Evolutionary conservation across 768 basidiomycete genomes (phyloP).

Genomic region (Auricularia auricula-judae): DNA sequence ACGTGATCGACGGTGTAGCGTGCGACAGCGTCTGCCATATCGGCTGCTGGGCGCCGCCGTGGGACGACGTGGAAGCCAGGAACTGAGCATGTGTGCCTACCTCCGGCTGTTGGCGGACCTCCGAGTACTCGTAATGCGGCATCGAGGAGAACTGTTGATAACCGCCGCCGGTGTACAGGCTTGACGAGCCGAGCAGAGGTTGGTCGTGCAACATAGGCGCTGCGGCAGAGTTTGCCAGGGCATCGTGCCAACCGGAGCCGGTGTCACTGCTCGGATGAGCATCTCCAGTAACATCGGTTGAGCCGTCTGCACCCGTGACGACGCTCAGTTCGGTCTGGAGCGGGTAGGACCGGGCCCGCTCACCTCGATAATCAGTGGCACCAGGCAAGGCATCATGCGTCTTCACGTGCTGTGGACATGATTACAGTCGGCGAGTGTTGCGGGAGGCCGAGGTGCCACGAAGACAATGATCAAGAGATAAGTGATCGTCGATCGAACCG

Average conservation of each 20-base stretch:
- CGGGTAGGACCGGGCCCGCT: neutral
- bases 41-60: neutral
- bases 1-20: neutral
- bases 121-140: neutral
- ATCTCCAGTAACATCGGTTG: neutral
- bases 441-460: neutral
- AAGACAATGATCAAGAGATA: neutral
- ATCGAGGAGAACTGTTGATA: neutral
- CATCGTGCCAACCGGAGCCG: neutral
- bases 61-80: neutral
- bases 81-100: neutral
- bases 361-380: neutral
- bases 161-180: neutral
- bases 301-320: neutral
- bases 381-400: neutral
- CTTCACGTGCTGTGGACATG: neutral
- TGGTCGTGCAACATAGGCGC: neutral
- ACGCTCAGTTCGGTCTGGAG: neutral
- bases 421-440: neutral
- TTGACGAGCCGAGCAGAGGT: neutral
- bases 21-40: neutral
- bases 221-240: neutral
- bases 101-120: neutral
- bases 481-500: neutral
- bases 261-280: neutral